These are phyloP conservation scores for Endoconidiophora laricicola DNA, from an alignment of 2,329 filamentous ascomycete genomes.

Conservation along the genomic window DNA sequence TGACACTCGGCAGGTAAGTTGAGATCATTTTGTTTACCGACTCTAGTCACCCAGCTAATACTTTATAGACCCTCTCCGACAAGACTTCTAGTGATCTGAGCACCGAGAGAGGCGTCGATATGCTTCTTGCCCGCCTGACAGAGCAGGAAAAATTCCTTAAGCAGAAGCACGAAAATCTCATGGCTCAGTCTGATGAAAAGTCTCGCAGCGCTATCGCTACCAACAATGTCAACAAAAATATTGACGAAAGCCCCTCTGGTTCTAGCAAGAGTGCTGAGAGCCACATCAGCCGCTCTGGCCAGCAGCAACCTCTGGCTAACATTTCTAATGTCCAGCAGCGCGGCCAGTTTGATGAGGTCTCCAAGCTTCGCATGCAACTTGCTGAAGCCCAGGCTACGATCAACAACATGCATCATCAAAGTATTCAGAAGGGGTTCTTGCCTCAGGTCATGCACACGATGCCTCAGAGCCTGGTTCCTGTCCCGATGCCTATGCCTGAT, in stretches of 20 bases:
- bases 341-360: conserved; percentile 37
- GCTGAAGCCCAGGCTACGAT: conserved; percentile 43
- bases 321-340: neutral
- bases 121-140: conserved; percentile 50
- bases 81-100: neutral
- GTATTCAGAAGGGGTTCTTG: conserved; percentile 14
- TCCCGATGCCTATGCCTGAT: neutral
- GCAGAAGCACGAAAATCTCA: conserved; percentile 40
- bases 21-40: neutral
- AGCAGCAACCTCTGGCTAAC: neutral
- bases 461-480: neutral
- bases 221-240: neutral
- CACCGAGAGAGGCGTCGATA: conserved; percentile 4
- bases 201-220: neutral
- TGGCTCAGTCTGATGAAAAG: conserved; percentile 22
- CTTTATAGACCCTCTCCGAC: neutral
- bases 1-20: conserved; percentile 2
- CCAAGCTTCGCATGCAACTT: conserved; percentile 50
- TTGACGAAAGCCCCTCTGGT: neutral
- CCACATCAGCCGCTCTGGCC: neutral
- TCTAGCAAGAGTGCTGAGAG: neutral
- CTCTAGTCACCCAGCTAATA: neutral
- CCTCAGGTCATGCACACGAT: no score
- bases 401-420: conserved; percentile 2
- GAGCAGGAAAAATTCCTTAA: conserved; percentile 42